Percentiles rank a stretch among this genome's conserved stretches.
These are phyloP conservation scores for Mrakia frigida DNA, from an alignment of 768 basidiomycete species.

Conservation along the genomic window DNA sequence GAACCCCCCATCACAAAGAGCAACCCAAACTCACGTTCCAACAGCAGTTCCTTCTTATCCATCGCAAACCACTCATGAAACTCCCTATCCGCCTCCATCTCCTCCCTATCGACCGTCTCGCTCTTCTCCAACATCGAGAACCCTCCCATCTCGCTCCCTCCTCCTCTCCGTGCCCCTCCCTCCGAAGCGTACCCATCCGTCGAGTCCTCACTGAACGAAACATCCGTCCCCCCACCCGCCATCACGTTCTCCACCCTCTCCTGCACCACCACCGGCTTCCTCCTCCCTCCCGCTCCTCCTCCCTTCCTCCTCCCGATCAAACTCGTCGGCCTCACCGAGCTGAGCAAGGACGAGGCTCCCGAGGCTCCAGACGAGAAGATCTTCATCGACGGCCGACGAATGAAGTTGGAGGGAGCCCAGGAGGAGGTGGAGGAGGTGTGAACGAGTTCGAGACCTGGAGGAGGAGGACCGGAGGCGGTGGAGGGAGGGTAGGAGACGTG, in stretches of 20 bases:
- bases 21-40: constrained; percentile 70
- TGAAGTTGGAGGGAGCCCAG: constrained; percentile 10
- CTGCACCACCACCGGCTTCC: not conserved
- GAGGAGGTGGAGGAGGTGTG: constrained; percentile 15
- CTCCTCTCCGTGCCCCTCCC: not conserved
- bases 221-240: not conserved
- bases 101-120: constrained; percentile 46
- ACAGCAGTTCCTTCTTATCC: constrained; percentile 74
- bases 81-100: constrained; percentile 59
- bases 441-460: not conserved
- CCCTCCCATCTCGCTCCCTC: constrained; percentile 40
- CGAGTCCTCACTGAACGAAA: constrained; percentile 9
- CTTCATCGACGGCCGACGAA: constrained; percentile 9
- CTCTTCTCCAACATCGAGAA: constrained; percentile 79
- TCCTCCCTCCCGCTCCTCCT: not conserved
- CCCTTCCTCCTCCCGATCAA: not conserved
- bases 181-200: constrained; percentile 2
- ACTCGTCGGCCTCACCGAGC: not conserved
- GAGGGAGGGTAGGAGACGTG: not conserved
- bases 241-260: not conserved
- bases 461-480: not conserved
- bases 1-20: not conserved
- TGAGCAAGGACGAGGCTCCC: not conserved
- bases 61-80: constrained; percentile 79
- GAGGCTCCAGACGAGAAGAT: not conserved